Base-by-base conservation (phyloP, 345 rosid species). In the Pugionium dolabratum region DNA sequence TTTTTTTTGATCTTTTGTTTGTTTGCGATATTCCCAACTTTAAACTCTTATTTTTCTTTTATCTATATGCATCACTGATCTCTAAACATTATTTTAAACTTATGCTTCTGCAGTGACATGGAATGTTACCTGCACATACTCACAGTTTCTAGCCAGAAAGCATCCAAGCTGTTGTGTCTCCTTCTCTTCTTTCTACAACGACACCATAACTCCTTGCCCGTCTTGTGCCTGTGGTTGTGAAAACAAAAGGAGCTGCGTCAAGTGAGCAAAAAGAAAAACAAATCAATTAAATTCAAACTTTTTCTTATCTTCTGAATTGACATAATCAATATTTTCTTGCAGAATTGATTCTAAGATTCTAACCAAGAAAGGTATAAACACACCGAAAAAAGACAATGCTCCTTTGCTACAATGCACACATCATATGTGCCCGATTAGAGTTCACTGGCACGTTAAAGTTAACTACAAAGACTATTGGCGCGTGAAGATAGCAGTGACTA, bases 51-150 rank as follows among this genome's bases (percentile, higher is more conserved):
- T 5, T 3, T 29, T 7, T 50, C 4, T 34, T 48, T 59, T 35
- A 44, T 32, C 28, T 41, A 8, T 10, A 28, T 47, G 48, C 18
- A 32, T 9, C 29, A 36, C 1, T 57, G 54, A 49, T 27, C 40
- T 29, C 74, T 49, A 41, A 50, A 30, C 51, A 37, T 26, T 40
- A 11, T 69, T 35, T 42, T 7, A 55, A 47, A 45, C 59, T 41
- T 41, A 28, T 59, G 31, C 40, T 52, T 47, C 6, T 77, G 78
- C 85, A 89, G 96, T 92, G 91, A 87, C 95, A 46, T 89, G 96
- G 93, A 92, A 89, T 49, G 96, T 87, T 40, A 87, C 90, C 35
- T 92, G 93, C 88, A 86, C 95, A 30, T 92, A 85, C 69, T 92
- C 98, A 9, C 95, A 92, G 67, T 85, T 89, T 67, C 80, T 86